Evolutionary conservation across 768 basidiomycete genomes (phyloP).

Genomic region (Hericium alpestre): DNA sequence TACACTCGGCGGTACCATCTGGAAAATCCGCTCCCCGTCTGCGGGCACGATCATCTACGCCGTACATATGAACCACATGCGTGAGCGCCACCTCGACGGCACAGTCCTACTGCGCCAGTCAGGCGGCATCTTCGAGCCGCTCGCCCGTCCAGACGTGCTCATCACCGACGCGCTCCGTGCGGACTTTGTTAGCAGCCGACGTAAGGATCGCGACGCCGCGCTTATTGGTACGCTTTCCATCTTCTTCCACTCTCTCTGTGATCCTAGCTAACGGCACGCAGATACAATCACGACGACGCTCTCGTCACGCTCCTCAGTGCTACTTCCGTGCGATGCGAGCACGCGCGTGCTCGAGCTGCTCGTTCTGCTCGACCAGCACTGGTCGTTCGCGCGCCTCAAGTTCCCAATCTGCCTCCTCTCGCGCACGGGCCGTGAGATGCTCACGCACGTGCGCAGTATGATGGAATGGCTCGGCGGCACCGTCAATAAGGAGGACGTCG

Average conservation of each 20-base stretch:
- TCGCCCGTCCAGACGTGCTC: conserved; percentile 83
- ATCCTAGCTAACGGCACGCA: conserved; percentile 21
- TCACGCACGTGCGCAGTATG: conserved; percentile 89
- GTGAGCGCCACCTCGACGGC: conserved; percentile 89
- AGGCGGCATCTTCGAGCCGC: conserved; percentile 73
- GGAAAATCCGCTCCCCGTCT: conserved; percentile 97
- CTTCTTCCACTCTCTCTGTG: background rate
- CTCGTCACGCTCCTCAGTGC: conserved; percentile 65
- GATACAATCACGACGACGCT: conserved; percentile 87
- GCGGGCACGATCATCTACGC: conserved; percentile 94
- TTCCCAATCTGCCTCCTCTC: conserved; percentile 92
- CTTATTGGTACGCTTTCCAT: conserved; percentile 54
- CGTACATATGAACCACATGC: conserved; percentile 91
- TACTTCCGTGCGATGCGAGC: conserved; percentile 88
- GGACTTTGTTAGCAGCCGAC: conserved; percentile 70
- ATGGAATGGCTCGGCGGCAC: conserved; percentile 99
- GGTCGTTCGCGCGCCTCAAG: conserved; percentile 78
- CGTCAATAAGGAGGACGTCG: conserved; percentile 84
- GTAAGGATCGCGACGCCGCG: conserved; percentile 83
- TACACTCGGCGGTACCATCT: conserved; percentile 91
- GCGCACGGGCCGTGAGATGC: conserved; percentile 84
- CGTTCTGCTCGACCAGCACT: conserved; percentile 92
- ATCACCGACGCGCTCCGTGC: conserved; percentile 89
- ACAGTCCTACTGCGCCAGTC: conserved; percentile 73
- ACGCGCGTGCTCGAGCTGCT: conserved; percentile 94